Percentiles rank a stretch among this genome's conserved stretches.
Conservation (phyloP, 129 eudicot genomes). For the Flaveria brownii region DNA sequence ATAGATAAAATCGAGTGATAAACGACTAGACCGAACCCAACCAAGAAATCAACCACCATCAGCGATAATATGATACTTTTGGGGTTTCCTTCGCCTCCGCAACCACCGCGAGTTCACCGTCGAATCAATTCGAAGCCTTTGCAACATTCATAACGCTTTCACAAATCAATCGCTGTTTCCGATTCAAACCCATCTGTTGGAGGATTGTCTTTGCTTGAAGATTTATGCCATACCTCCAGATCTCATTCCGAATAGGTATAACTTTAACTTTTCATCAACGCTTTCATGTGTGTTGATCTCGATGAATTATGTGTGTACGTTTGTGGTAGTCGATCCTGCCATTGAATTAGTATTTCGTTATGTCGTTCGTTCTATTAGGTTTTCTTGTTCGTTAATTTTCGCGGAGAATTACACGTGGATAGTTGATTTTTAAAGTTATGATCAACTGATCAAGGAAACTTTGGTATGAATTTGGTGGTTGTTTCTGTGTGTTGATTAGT, state of each 20-base stretch:
- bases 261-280: neutral
- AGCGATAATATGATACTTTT: slow-evolving; percentile 14
- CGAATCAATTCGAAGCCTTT: slow-evolving; percentile 1
- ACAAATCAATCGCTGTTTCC: neutral
- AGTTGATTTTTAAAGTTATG: neutral
- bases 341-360: neutral
- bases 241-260: slow-evolving; percentile 38
- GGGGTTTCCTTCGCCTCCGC: slow-evolving; percentile 14
- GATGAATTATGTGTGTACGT: slow-evolving; percentile 4
- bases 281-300: neutral
- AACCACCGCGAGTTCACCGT: slow-evolving; percentile 17
- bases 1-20: slow-evolving; percentile 10
- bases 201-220: slow-evolving; percentile 1
- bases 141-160: slow-evolving; percentile 4
- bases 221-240: slow-evolving; percentile 24
- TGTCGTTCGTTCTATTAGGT: slow-evolving; percentile 13
- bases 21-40: slow-evolving; percentile 26
- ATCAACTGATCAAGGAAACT: too few relatives aligned
- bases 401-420: neutral
- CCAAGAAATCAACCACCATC: slow-evolving; percentile 30
- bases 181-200: slow-evolving; percentile 19
- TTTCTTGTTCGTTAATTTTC: slow-evolving; percentile 1
- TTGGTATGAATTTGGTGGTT: too few relatives aligned
- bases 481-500: too few relatives aligned
- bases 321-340: neutral